These are phyloP conservation scores for Medicago truncatula DNA, from an alignment of 306 rosid species.

Conservation along the genomic window DNA sequence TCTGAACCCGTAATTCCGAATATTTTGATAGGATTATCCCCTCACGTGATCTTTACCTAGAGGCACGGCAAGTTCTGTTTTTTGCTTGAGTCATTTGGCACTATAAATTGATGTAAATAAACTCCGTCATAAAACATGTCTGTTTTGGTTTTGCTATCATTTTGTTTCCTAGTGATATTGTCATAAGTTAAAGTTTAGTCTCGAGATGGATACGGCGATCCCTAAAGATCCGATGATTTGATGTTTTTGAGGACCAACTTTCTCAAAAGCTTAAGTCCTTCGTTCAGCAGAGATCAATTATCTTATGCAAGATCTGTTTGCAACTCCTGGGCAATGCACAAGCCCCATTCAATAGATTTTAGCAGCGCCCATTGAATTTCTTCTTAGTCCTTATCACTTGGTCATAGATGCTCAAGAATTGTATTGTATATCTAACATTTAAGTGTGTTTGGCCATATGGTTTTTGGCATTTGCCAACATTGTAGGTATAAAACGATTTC, in stretches of 20 bases:
- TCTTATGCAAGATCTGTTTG: not conserved
- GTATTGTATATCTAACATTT: not conserved
- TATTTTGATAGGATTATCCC: not conserved
- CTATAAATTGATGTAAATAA: conserved; percentile 15
- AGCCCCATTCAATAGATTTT: not conserved
- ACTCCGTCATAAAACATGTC: not conserved
- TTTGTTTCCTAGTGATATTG: conserved; percentile 10
- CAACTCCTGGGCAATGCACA: not conserved
- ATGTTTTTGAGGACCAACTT: conserved; percentile 1
- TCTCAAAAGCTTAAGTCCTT: conserved; percentile 5
- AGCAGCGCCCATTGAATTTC: not conserved
- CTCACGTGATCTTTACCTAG: not conserved
- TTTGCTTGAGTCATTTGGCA: not conserved
- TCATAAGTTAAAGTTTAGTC: not conserved
- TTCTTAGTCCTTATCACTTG: conserved; percentile 7
- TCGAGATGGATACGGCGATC: not conserved
- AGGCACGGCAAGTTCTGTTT: not conserved
- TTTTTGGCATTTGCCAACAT: conserved; percentile 19
- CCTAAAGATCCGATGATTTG: not conserved
- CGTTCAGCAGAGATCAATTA: not conserved
- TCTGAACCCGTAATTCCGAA: not conserved
- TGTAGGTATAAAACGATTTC: conserved; percentile 18
- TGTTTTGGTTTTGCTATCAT: not conserved
- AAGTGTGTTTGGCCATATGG: conserved; percentile 15
- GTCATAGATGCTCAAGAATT: conserved; percentile 1